A percentile compares a stretch with the other conserved stretches of the same genome.
Conservation (phyloP, 257 asterid genomes). For the Dorcoceras hygrometricum region DNA sequence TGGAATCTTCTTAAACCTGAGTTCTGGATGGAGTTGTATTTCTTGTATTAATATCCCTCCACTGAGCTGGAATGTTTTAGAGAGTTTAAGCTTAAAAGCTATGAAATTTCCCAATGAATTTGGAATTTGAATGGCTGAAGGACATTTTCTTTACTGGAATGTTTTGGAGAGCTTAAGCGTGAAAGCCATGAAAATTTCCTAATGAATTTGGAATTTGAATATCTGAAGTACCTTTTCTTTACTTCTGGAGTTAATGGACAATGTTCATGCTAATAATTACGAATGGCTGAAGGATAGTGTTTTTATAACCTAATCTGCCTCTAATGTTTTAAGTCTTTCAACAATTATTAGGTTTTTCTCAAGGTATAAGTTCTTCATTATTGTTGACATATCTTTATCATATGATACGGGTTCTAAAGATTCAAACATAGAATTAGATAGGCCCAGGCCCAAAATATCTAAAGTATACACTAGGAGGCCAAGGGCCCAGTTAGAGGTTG, state of each 20-base stretch:
- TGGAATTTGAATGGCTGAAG: neutral
- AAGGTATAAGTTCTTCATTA: neutral
- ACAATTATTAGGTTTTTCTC: neutral
- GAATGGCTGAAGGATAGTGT: neutral
- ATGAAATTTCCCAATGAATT: neutral
- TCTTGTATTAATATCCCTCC: neutral
- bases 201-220: neutral
- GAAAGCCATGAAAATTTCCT: neutral
- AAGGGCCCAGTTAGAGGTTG: too few species aligned
- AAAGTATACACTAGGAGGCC: too few species aligned
- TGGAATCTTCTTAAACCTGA: slow-evolving; percentile 2
- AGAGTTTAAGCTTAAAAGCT: slow-evolving; percentile 1
- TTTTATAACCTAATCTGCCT: neutral
- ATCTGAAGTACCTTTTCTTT: neutral
- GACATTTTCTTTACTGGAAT: neutral
- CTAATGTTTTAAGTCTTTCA: too few species aligned
- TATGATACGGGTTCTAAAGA: too few species aligned
- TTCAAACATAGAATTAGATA: too few species aligned
- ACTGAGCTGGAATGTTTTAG: neutral
- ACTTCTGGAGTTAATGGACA: neutral
- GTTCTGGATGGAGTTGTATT: neutral
- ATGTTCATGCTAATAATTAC: neutral
- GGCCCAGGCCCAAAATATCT: too few species aligned
- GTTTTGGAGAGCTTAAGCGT: slow-evolving; percentile 1
- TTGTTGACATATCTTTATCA: neutral